phyloP scores from a whole-genome alignment of 768 basidiomycete genomes.

The Paxillus rubicundulus region DNA sequence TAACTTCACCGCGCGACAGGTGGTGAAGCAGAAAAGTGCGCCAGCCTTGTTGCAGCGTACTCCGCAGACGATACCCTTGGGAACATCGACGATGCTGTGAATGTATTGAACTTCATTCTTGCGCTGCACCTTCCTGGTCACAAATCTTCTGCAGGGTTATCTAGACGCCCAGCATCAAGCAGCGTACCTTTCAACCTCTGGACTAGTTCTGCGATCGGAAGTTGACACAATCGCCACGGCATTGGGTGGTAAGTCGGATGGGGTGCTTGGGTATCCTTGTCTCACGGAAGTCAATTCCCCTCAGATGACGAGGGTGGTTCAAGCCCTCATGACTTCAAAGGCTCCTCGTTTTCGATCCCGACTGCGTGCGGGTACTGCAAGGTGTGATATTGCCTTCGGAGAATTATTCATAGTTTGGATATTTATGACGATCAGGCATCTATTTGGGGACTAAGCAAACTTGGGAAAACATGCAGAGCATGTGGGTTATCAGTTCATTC shows the following conservation, averaged over 20 bases:
- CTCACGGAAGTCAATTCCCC: slow-evolving; percentile 11
- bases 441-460: slow-evolving; percentile 86
- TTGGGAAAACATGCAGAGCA: slow-evolving; percentile 78
- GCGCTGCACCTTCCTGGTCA: slow-evolving; percentile 1
- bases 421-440: slow-evolving; percentile 49
- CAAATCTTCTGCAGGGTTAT: slow-evolving; percentile 45
- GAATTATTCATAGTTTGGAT: neutral
- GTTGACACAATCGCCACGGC: slow-evolving; percentile 56
- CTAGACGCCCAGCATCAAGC: slow-evolving; percentile 64
- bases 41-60: slow-evolving; percentile 46
- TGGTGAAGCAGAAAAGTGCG: slow-evolving; percentile 52
- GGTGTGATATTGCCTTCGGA: slow-evolving; percentile 37
- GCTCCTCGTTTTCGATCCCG: slow-evolving; percentile 82
- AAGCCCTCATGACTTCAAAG: slow-evolving; percentile 77
- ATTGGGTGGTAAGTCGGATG: slow-evolving; percentile 55
- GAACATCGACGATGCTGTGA: slow-evolving; percentile 41
- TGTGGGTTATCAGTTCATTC: slow-evolving; percentile 80
- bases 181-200: slow-evolving; percentile 51
- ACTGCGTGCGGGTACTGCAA: slow-evolving; percentile 81
- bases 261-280: neutral
- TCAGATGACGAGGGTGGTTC: slow-evolving; percentile 73
- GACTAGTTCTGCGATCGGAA: slow-evolving; percentile 60
- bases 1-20: slow-evolving; percentile 36
- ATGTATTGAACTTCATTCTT: slow-evolving; percentile 12
- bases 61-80: slow-evolving; percentile 48